Conservation (phyloP, 225 moss, liverwort and hornwort species). For the Takakia lepidozioides region DNA sequence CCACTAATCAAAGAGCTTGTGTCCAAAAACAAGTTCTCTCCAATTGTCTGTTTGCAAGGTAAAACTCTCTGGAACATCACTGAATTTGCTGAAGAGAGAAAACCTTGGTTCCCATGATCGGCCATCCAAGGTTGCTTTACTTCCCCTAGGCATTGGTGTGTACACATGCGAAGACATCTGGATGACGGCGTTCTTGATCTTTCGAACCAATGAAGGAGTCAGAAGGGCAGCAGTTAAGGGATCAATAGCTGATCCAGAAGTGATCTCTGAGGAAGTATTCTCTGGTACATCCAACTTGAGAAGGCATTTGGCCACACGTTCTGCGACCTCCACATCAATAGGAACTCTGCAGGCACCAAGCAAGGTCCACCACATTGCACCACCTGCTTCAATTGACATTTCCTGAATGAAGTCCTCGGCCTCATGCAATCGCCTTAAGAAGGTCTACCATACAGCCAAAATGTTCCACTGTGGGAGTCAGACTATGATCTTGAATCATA, state of each 20-base stretch:
- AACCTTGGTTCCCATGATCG: neutral
- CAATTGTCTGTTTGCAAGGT: constrained; percentile 9
- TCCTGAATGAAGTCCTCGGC: too few relatives aligned
- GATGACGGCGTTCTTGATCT: constrained; percentile 6
- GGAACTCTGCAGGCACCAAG: too few relatives aligned
- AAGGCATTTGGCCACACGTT: too few relatives aligned
- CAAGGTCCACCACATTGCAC: too few relatives aligned
- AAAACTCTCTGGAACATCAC: constrained; percentile 18
- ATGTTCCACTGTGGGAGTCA: too few relatives aligned
- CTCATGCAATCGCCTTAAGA: too few relatives aligned
- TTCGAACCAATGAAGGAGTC: constrained; percentile 21
- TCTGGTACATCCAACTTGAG: constrained; percentile 39
- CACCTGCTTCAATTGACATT: too few relatives aligned
- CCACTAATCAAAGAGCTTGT: constrained; percentile 28
- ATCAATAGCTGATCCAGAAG: constrained; percentile 27
- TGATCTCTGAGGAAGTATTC: constrained; percentile 20
- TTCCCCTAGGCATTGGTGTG: neutral
- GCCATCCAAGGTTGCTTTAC: neutral
- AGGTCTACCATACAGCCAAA: too few relatives aligned
- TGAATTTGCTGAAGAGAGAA: constrained; percentile 30
- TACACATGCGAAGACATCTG: constrained; percentile 1
- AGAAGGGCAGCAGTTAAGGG: constrained; percentile 62
- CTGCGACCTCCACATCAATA: too few relatives aligned
- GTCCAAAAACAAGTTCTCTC: constrained; percentile 15
- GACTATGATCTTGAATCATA: too few relatives aligned